Conservation (phyloP, 768 basidiomycete species). For the Pholiota conissans region DNA sequence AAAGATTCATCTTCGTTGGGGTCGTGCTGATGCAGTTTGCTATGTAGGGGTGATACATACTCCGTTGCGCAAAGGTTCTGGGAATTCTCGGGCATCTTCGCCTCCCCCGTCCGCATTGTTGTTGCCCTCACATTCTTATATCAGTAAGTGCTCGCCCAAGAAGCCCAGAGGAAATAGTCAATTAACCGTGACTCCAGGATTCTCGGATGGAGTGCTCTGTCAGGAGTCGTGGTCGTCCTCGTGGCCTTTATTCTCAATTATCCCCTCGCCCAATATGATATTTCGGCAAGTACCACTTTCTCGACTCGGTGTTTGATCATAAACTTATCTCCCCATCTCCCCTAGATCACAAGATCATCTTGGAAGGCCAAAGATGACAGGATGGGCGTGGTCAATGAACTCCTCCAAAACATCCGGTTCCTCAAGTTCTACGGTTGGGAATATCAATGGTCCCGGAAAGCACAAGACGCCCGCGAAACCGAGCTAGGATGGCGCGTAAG, state of each 20-base stretch:
- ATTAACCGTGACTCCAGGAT: constrained; percentile 40
- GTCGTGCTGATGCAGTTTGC: neutral
- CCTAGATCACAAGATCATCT: constrained; percentile 53
- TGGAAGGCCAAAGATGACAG: constrained; percentile 68
- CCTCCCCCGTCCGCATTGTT: constrained; percentile 59
- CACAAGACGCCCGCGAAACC: constrained; percentile 50
- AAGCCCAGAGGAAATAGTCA: neutral
- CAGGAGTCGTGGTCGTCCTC: constrained; percentile 66
- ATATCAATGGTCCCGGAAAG: constrained; percentile 58
- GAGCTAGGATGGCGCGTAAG: constrained; percentile 72
- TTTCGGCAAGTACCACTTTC: constrained; percentile 45
- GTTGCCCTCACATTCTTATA: constrained; percentile 75
- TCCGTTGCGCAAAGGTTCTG: constrained; percentile 72
- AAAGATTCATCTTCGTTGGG: neutral
- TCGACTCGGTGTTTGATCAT: neutral
- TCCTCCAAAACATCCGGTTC: constrained; percentile 73
- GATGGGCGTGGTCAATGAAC: constrained; percentile 73
- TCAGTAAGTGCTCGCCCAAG: constrained; percentile 41
- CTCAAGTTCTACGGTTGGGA: constrained; percentile 81
- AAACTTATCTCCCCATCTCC: neutral
- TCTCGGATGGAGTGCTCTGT: constrained; percentile 76
- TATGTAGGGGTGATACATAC: constrained; percentile 72
- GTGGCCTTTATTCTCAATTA: constrained; percentile 65
- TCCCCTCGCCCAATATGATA: constrained; percentile 64
- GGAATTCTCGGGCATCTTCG: constrained; percentile 67